Percentiles rank a stretch among this genome's conserved stretches.
Evolutionary conservation across 2,329 filamentous ascomycete species (phyloP).

Genomic region (Pseudogymnoascus sp.): DNA sequence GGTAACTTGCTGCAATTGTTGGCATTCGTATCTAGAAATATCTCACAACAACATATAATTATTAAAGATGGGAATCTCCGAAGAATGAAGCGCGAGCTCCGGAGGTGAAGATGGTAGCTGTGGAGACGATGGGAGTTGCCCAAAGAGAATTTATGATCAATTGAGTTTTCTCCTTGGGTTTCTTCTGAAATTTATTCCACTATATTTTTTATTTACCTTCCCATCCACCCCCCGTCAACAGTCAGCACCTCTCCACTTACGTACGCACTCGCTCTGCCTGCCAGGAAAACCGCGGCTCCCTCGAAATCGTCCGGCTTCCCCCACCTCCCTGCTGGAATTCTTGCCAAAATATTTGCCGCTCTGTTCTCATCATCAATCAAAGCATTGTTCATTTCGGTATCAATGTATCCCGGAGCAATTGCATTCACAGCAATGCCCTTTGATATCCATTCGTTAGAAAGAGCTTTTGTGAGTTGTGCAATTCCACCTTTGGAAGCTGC

Average conservation of each 20-base stretch:
- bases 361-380: conserved; percentile 64
- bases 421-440: conserved; percentile 77
- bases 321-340: conserved; percentile 81
- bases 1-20: background rate
- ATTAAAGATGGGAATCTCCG: background rate
- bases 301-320: conserved; percentile 81
- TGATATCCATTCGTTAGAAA: conserved; percentile 76
- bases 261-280: conserved; percentile 65
- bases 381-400: conserved; percentile 85
- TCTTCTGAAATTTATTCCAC: background rate
- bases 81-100: background rate
- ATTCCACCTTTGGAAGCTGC: conserved; percentile 76
- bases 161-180: background rate
- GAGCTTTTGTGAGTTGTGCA: conserved; percentile 71
- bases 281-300: conserved; percentile 69
- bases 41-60: background rate
- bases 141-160: background rate
- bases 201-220: conserved; percentile 43
- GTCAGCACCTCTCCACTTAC: conserved; percentile 73
- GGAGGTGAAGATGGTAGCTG: background rate
- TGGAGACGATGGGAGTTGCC: background rate
- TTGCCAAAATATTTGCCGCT: conserved; percentile 62
- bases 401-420: conserved; percentile 83
- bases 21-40: background rate
- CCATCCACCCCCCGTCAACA: conserved; percentile 93